Base-by-base conservation (phyloP, 1,139 yeast species). In the Nakaseomyces uthaithaninus region DNA sequence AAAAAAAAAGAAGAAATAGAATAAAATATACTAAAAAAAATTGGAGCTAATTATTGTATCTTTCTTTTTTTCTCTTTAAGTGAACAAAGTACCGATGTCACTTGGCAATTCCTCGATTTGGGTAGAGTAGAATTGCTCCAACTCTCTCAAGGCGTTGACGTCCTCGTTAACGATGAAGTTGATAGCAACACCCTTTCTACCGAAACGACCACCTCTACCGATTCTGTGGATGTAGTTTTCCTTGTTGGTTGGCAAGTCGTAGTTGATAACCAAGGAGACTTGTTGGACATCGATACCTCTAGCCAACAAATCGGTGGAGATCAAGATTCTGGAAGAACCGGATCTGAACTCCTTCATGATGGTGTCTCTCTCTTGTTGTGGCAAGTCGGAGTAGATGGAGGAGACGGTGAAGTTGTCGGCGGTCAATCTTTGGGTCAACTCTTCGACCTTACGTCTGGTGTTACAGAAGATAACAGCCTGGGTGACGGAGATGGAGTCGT, bases 131-230 rank as follows among this genome's bases (percentile, higher is more conserved):
- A 87, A 91, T 72, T 77, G 86, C 75, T 93, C 98, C 60, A 91
- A 83, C 72, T 89, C 97, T 74, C 95, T 84, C 82, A 93, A 79
- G 74, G 83, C 83, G 63, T 80, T 81, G 64, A 87, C 86, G 66
- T 91, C 97, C 57, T 81, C 80, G 60, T 75, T 77, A 55, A 97
- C 87, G 66, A 89, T 94, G 60, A 91, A 83, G 80, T 91, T 91
- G 77, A 91, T 87, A 62, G 98, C 97, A 65, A 89, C 95, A 81
- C 98, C 98, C 80, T 91, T 91, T 73, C 98, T 81, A 75, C 98
- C 98, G 75, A 91, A 91, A 75, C 98, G 91, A 75, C 98, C 98
- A 75, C 95, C 94, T 77, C 98, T 85, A 79, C 98, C 98, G 63
- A 91, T 91, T 80, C 98, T 83, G 77, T 91, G 98, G 65, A 91